Evolutionary conservation across 1,284 basidiomycete species (phyloP).

Genomic region (Ganoderma multipileum): DNA sequence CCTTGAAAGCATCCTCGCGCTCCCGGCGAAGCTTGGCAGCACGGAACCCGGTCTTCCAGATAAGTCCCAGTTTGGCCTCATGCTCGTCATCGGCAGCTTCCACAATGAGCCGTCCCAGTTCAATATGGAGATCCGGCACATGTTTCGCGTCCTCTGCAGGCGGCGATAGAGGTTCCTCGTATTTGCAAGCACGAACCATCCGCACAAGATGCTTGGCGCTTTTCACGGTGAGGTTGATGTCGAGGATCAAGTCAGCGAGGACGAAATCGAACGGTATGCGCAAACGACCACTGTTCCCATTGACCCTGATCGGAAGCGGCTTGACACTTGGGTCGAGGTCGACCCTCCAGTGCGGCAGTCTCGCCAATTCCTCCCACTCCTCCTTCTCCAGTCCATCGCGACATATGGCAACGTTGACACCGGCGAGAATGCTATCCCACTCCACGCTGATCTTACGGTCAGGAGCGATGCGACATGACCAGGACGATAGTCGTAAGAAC

Average conservation of each 20-base stretch:
- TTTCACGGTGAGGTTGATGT: conserved; percentile 71
- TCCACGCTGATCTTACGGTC: conserved; percentile 25
- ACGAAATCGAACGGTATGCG: conserved; percentile 85
- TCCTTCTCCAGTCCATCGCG: conserved; percentile 44
- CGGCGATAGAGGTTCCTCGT: conserved; percentile 60
- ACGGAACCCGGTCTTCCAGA: conserved; percentile 79
- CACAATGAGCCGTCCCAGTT: conserved; percentile 66
- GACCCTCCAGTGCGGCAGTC: conserved; percentile 68
- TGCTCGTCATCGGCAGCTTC: conserved; percentile 93
- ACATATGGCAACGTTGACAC: conserved; percentile 46
- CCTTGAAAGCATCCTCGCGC: conserved; percentile 83
- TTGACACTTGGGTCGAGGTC: conserved; percentile 27
- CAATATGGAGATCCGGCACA: conserved; percentile 72
- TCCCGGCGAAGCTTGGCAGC: conserved; percentile 81
- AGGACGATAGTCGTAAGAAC: conserved; percentile 53
- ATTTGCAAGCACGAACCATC: conserved; percentile 54
- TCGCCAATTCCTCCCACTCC: conserved; percentile 84
- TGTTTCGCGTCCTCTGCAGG: conserved; percentile 74
- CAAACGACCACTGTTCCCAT: conserved; percentile 73
- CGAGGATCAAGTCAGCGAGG: conserved; percentile 76
- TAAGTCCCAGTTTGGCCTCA: conserved; percentile 82
- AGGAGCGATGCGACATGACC: conserved; percentile 39
- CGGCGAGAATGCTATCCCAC: conserved; percentile 52
- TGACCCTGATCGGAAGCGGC: conserved; percentile 50
- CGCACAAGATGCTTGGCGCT: conserved; percentile 67